phyloP scores from a whole-genome alignment of 1,284 basidiomycete species.

The Tilletia caries region DNA sequence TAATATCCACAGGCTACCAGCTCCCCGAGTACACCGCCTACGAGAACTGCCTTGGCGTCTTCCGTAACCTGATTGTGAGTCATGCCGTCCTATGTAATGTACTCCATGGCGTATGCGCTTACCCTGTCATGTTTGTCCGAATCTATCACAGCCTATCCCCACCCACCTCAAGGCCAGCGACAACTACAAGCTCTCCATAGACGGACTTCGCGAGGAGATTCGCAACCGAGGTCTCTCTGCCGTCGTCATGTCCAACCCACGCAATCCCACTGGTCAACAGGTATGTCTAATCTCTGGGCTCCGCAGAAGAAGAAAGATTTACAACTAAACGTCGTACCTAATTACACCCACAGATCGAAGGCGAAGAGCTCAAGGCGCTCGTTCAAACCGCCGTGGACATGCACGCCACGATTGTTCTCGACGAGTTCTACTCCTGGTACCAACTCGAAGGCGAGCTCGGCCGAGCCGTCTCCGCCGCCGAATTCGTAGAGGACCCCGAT shows the following conservation, averaged over 20 bases:
- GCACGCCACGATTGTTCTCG: slow-evolving; percentile 64
- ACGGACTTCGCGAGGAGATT: slow-evolving; percentile 55
- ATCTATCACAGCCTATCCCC: slow-evolving; percentile 57
- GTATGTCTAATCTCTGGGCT: background rate
- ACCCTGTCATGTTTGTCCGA: background rate
- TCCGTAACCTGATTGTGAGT: slow-evolving; percentile 71
- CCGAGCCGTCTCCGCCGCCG: slow-evolving; percentile 74
- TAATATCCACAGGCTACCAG: slow-evolving; percentile 60
- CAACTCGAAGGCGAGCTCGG: slow-evolving; percentile 74
- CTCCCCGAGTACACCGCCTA: slow-evolving; percentile 77
- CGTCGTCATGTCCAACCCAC: slow-evolving; percentile 81
- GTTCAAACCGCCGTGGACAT: slow-evolving; percentile 68
- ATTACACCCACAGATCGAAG: slow-evolving; percentile 50
- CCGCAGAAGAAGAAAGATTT: background rate
- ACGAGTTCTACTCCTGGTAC: slow-evolving; percentile 82
- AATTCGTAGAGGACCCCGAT: slow-evolving; percentile 78
- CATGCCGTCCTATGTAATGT: background rate
- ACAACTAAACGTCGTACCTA: background rate
- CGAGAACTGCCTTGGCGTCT: slow-evolving; percentile 72
- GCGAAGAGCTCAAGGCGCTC: slow-evolving; percentile 74
- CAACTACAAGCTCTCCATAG: slow-evolving; percentile 70
- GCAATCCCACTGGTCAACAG: slow-evolving; percentile 82
- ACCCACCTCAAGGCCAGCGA: slow-evolving; percentile 55
- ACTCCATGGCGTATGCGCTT: background rate
- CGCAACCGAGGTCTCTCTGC: slow-evolving; percentile 67